Base-by-base conservation (phyloP, 345 rosid genomes). In the Nephelium lappaceum region DNA sequence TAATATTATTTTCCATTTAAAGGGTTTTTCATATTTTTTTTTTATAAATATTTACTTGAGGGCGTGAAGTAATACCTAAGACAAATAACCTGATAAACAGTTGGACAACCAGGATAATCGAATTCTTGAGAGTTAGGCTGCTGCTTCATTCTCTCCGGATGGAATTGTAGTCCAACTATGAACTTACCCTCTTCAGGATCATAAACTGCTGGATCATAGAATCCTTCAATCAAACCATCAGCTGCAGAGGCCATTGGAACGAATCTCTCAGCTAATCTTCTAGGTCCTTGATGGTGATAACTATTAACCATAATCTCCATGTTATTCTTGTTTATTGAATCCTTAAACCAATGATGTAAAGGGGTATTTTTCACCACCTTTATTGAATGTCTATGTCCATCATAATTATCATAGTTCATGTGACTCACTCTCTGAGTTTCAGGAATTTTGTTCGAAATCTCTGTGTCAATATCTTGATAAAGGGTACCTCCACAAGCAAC, bases 261-360 rank as follows among this genome's bases (percentile, higher is more conserved):
- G 8, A 94, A 93, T 69, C 97, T 84, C 45, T 84, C 86, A 0
- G 93, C 95, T 76, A 91, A 83, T 77, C 81, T 89, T 83, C 89
- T 94, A 38, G 93, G 93, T 11, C 98, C 96, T 85, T 94, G 96
- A 75, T 94, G 98, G 53, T 94, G 98, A 83, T 94, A 94, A 78
- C 98, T 93, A 65, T 91, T 94, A 45, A 94, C 98, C 82, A 51
- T 65, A 62, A 94, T 90, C 80, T 91, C 92, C 92, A 86, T 86
- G 67, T 76, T 85, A 27, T 74, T 87, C 47, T 71, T 87, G 39
- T 86, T 85, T 68, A 92, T 51, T 39, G 95, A 91, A 76, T 87
- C 92, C 76, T 81, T 83, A 31, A 94, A 94, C 97, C 96, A 94
- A 6, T 72, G 24, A 58, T 90, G 87, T 79, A 94, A 73, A 57